phyloP scores from a whole-genome alignment of 2,329 filamentous ascomycete species.

The Tolypocladium endophyticum region DNA sequence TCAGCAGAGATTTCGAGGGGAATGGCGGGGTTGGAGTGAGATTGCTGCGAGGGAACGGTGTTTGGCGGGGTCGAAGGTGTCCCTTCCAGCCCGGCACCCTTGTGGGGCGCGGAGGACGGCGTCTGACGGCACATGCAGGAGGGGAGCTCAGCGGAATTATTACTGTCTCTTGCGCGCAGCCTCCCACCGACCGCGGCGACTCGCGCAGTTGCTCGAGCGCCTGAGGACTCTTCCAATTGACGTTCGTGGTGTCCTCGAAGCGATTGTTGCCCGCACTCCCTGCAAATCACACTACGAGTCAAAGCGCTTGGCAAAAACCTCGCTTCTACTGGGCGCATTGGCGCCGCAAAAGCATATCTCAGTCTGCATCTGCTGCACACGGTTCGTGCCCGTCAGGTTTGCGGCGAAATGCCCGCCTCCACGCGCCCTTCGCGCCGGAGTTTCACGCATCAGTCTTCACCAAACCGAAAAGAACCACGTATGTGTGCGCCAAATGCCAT shows the following conservation, averaged over 20 bases:
- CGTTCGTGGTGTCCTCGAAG: no score
- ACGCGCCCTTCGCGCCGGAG: no score
- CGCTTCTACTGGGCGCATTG: not conserved
- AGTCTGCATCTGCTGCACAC: not conserved
- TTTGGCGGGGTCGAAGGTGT: not conserved
- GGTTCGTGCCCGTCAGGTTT: no score
- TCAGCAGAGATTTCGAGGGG: not conserved
- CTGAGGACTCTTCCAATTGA: no score
- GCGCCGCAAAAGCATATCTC: not conserved
- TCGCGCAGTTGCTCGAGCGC: not conserved
- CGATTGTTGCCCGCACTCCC: no score
- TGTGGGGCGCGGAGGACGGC: not conserved
- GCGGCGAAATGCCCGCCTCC: not conserved
- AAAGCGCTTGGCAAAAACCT: not conserved
- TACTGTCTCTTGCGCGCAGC: not conserved
- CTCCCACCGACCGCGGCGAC: not conserved
- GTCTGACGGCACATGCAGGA: not conserved
- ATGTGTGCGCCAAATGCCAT: constrained; percentile 39
- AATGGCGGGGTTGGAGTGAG: not conserved
- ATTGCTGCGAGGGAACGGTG: not conserved
- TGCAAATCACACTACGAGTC: no score
- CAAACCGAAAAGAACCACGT: constrained; percentile 13
- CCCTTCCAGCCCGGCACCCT: not conserved
- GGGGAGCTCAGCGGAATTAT: not conserved
- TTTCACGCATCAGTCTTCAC: not conserved